These are phyloP conservation scores for Beauveria sp. DNA, from an alignment of 2,329 filamentous ascomycete species.

Conservation along the genomic window DNA sequence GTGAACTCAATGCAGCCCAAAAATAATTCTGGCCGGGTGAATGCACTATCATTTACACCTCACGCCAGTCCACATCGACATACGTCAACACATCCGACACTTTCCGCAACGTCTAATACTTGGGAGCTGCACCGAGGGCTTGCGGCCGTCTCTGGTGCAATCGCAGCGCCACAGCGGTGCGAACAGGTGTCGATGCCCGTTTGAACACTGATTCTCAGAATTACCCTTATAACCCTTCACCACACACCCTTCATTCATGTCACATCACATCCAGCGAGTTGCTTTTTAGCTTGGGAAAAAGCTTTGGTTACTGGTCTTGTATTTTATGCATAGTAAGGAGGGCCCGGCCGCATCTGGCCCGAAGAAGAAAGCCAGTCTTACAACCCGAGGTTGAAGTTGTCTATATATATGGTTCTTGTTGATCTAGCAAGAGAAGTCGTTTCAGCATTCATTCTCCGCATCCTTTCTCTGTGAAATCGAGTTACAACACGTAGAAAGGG, in stretches of 20 bases:
- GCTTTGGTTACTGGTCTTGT: neutral
- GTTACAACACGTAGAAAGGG: too few relatives aligned
- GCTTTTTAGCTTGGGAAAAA: neutral
- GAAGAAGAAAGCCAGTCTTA: too few relatives aligned
- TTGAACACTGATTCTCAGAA: neutral
- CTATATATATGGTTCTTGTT: neutral
- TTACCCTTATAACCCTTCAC: neutral
- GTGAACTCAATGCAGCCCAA: neutral
- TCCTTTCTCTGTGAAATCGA: too few relatives aligned
- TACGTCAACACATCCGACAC: neutral
- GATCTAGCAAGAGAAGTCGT: neutral
- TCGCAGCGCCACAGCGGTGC: neutral
- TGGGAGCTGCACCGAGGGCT: neutral
- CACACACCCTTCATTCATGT: neutral
- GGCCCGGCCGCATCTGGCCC: too few relatives aligned
- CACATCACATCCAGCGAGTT: constrained; percentile 9
- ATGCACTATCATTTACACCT: neutral
- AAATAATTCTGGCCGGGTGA: neutral
- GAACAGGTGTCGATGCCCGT: neutral
- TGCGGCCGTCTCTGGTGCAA: neutral
- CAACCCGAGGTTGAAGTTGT: neutral
- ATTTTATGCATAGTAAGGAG: neutral
- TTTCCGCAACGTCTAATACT: neutral
- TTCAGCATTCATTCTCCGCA: neutral
- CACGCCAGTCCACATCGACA: neutral